These are phyloP conservation scores for Cordyceps javanica DNA, from an alignment of 2,329 filamentous ascomycete genomes.

Conservation along the genomic window DNA sequence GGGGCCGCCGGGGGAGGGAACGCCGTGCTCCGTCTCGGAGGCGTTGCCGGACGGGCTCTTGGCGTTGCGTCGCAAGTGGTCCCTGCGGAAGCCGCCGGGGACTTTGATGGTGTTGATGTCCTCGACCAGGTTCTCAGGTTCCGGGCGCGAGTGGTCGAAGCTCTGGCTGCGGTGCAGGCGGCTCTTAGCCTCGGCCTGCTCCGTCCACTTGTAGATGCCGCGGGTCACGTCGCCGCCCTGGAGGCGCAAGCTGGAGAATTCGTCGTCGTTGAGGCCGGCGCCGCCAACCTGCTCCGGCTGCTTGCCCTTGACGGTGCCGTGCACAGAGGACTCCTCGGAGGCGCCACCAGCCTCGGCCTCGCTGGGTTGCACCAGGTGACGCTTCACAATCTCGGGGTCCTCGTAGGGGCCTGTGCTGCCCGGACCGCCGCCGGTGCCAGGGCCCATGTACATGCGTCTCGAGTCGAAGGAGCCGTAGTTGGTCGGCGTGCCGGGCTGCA, in stretches of 20 bases:
- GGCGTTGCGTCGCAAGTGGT: constrained; percentile 76
- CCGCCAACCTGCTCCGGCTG: constrained; percentile 35
- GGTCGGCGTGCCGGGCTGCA: constrained; percentile 49
- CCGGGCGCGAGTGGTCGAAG: constrained; percentile 70
- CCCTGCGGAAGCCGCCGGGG: constrained; percentile 86
- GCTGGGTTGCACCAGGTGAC: constrained; percentile 73
- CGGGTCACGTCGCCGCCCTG: constrained; percentile 94
- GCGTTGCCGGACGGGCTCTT: constrained; percentile 47
- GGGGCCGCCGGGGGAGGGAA: constrained; percentile 26
- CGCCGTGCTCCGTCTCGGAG: constrained; percentile 27
- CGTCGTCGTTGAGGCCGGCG: constrained; percentile 55
- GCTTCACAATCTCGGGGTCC: constrained; percentile 83
- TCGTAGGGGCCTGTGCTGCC: constrained; percentile 58
- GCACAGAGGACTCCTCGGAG: constrained; percentile 40
- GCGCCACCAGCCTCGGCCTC: constrained; percentile 37
- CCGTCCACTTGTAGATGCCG: constrained; percentile 94
- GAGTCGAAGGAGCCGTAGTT: constrained; percentile 84
- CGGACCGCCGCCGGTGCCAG: constrained; percentile 36
- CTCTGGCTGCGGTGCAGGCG: constrained; percentile 77
- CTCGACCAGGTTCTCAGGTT: constrained; percentile 71
- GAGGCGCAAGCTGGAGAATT: constrained; percentile 87
- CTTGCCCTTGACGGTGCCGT: constrained; percentile 48
- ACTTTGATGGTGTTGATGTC: constrained; percentile 89
- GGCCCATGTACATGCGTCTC: constrained; percentile 34
- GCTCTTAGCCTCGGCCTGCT: constrained; percentile 70